phyloP scores from a whole-genome alignment of 129 eudicot genomes.

The Centella asiatica region DNA sequence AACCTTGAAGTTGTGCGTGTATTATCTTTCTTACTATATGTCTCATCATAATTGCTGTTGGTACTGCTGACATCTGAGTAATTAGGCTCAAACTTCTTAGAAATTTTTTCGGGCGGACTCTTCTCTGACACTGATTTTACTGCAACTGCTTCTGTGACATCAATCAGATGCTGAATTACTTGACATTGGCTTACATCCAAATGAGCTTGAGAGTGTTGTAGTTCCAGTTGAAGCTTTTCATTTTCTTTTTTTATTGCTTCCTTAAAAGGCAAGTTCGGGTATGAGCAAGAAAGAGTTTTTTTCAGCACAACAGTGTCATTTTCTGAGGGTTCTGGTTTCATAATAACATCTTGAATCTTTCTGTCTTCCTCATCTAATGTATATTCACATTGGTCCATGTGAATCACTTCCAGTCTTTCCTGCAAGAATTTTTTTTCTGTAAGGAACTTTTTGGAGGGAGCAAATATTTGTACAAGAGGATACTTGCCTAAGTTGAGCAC shows the following conservation, averaged over 20 bases:
- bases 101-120: slow-evolving; percentile 38
- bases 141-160: slow-evolving; percentile 79
- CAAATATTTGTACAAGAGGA: background rate
- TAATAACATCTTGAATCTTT: slow-evolving; percentile 72
- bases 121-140: slow-evolving; percentile 42
- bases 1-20: slow-evolving; percentile 54
- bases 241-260: slow-evolving; percentile 70
- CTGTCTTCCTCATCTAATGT: slow-evolving; percentile 89
- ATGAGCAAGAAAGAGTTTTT: slow-evolving; percentile 87
- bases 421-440: slow-evolving; percentile 21
- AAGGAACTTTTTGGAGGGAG: background rate
- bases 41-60: slow-evolving; percentile 34
- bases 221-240: slow-evolving; percentile 79
- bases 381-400: slow-evolving; percentile 75
- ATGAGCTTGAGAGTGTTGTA: slow-evolving; percentile 83
- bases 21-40: slow-evolving; percentile 25
- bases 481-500: too few species aligned
- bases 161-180: slow-evolving; percentile 83
- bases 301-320: slow-evolving; percentile 55
- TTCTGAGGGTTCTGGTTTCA: slow-evolving; percentile 71
- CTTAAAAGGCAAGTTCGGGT: slow-evolving; percentile 72
- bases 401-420: slow-evolving; percentile 80
- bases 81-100: slow-evolving; percentile 32
- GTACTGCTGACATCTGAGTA: slow-evolving; percentile 33
- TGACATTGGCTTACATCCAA: slow-evolving; percentile 81